Conservation (phyloP, 139 green algal species). For the Chlamydomonas applanata region DNA sequence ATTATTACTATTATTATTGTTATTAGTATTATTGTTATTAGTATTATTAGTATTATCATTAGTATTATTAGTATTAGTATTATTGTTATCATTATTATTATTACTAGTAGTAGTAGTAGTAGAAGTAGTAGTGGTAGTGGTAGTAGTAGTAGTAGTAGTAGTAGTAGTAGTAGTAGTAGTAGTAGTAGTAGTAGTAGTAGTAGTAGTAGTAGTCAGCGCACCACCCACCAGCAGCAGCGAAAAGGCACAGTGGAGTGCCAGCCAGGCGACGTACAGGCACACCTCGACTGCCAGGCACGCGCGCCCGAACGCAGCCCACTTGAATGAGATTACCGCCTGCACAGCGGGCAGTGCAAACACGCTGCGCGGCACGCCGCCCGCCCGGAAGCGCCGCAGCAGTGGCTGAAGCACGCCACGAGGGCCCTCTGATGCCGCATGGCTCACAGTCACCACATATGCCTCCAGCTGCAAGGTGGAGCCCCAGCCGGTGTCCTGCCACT, state of each 20-base stretch:
- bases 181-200: no score
- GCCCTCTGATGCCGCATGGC: conserved; percentile 40
- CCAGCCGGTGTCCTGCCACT: conserved; percentile 15
- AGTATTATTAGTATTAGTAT: no score
- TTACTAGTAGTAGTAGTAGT: no score
- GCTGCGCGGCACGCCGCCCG: conserved; percentile 24
- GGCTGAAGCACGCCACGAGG: conserved; percentile 41
- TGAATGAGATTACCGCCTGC: conserved; percentile 28
- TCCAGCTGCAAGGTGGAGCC: conserved; percentile 27
- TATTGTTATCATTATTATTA: no score
- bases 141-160: no score
- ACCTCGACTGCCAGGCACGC: conserved; percentile 43
- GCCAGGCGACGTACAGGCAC: conserved; percentile 37
- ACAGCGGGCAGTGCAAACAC: conserved; percentile 49
- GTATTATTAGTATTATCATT: no score
- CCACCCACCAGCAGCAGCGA: conserved; percentile 24
- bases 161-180: no score
- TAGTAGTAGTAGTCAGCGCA: no score
- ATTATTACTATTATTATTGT: no score
- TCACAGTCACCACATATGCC: conserved; percentile 46
- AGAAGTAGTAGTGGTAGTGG: no score
- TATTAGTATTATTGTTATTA: no score
- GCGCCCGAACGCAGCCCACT: conserved; percentile 36
- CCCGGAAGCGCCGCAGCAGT: conserved; percentile 30
- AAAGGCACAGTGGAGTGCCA: conserved; percentile 34